Base-by-base conservation (phyloP, 768 basidiomycete species). In the Leccinum arenicola region DNA sequence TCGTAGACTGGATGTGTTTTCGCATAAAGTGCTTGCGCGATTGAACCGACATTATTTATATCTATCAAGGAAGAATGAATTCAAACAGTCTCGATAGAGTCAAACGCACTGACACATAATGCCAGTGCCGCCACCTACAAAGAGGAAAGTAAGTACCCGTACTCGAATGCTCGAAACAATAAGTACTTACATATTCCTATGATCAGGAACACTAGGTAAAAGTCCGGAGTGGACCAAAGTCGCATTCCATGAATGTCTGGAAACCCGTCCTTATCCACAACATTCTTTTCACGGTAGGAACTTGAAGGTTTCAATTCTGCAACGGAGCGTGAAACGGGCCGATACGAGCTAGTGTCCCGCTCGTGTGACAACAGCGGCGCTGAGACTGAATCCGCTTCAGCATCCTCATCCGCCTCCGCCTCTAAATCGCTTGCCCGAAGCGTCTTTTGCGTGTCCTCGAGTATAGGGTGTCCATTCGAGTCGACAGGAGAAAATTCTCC, bases 41-140 rank as follows among this genome's bases (percentile, higher is more conserved):
- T 87, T 2, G 86, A 82, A 15, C 92, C 90, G n/a, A 88, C 90
- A 60, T 94, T 93, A 71, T 93, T 93, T 73, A 94, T 93, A 67
- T 86, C 88, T 89, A 56, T 25, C 15, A 27, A 35, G 23, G 50
- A 23, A 59, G 40, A 63, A 56, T 61, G 45, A 52, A 55, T 31
- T 12, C 3, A 6, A 23, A 38, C 10, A 17, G 6, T 17, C 33
- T 38, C 2, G 4, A 17, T 8, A 6, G 33, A 40, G 12, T 45
- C 21, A 21, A 27, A 35, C 53, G 9, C 7, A 71, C 84, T 50
- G 64, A 87, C 86, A 92, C 86, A 89, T 91, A 43, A 92, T 56
- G 2, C 90, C 89, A 10, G 84, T 88, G 10, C 90, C 90, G 54
- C 84, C 83, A 63, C 90, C 87, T 87, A 57, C 2, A 59, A 27